Percentiles rank a stretch among this genome's conserved stretches.
These are phyloP conservation scores for Trametes cingulata DNA, from an alignment of 768 basidiomycete species.

Conservation along the genomic window DNA sequence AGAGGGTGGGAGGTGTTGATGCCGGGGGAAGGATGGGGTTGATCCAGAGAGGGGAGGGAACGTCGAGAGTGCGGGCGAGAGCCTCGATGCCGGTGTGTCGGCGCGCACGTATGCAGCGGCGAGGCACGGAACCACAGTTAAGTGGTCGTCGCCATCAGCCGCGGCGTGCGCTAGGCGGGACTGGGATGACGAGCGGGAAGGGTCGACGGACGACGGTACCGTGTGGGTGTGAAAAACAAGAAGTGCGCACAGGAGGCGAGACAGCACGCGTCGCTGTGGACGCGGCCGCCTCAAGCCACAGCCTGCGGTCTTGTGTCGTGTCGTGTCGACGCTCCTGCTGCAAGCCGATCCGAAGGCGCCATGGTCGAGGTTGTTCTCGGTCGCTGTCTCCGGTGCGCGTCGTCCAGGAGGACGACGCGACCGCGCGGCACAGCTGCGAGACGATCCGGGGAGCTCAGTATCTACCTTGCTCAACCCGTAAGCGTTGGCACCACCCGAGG, in stretches of 20 bases:
- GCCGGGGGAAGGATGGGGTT: constrained; percentile 18
- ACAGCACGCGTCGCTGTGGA: constrained; percentile 55
- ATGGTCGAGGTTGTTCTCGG: constrained; percentile 44
- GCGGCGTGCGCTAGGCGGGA: constrained; percentile 43
- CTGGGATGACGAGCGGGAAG: constrained; percentile 25
- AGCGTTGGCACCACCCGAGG: constrained; percentile 19
- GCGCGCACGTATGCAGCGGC: constrained; percentile 47
- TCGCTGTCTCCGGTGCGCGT: constrained; percentile 16
- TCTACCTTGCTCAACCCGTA: constrained; percentile 24
- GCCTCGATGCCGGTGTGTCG: constrained; percentile 67
- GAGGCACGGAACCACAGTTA: constrained; percentile 79
- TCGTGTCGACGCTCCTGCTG: constrained; percentile 52
- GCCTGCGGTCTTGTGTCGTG: constrained; percentile 42
- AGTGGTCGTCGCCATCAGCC: constrained; percentile 76
- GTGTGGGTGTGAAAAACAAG: constrained; percentile 46
- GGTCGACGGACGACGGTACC: constrained; percentile 17
- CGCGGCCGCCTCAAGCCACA: constrained; percentile 57
- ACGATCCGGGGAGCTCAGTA: constrained; percentile 32
- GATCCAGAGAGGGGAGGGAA: constrained; percentile 23
- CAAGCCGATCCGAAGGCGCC: constrained; percentile 54
- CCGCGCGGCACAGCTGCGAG: constrained; percentile 62
- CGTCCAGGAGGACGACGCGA: constrained; percentile 23
- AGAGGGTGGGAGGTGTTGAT: constrained; percentile 17
- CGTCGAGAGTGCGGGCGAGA: constrained; percentile 35
- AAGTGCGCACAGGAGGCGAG: constrained; percentile 48